Evolutionary conservation across 768 basidiomycete species (phyloP).

Genomic region (Cystofilobasidium macerans): DNA sequence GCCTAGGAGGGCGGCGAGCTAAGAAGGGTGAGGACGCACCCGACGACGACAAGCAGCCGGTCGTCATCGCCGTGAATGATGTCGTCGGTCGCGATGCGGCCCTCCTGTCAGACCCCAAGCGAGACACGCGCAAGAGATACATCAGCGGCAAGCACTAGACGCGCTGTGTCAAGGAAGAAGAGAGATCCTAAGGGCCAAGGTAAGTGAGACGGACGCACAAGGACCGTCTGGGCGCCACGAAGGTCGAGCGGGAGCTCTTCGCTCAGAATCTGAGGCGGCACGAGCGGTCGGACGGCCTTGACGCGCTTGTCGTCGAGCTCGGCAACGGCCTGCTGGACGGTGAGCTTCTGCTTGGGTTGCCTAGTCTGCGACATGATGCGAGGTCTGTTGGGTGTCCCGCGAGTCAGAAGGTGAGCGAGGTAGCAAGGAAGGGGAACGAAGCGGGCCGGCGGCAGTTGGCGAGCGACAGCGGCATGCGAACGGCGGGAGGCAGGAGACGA

Average conservation of each 20-base stretch:
- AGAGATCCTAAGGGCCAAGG: too few species aligned
- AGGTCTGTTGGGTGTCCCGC: too few species aligned
- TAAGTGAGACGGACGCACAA: conserved; percentile 34
- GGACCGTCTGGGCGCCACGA: conserved; percentile 69
- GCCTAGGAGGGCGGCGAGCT: not conserved
- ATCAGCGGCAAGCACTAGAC: too few species aligned
- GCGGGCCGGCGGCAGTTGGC: too few species aligned
- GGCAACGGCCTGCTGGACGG: conserved; percentile 38
- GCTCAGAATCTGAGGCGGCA: conserved; percentile 86
- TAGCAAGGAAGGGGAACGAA: too few species aligned
- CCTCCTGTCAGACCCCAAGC: conserved; percentile 10
- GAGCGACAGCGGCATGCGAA: too few species aligned
- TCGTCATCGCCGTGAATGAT: conserved; percentile 72
- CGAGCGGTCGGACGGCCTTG: conserved; percentile 72
- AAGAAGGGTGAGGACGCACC: conserved; percentile 45
- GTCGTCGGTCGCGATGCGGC: conserved; percentile 18
- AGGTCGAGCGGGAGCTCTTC: conserved; percentile 60
- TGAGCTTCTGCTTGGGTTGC: not conserved
- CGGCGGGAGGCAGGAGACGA: too few species aligned
- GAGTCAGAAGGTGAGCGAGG: too few species aligned
- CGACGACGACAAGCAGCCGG: conserved; percentile 80
- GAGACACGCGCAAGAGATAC: not conserved
- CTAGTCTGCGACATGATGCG: too few species aligned
- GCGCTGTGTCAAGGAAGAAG: too few species aligned
- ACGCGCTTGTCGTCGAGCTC: conserved; percentile 81